Evolutionary conservation across 1,139 yeast species (phyloP).

Genomic region (Saccharomyces hybrid): DNA sequence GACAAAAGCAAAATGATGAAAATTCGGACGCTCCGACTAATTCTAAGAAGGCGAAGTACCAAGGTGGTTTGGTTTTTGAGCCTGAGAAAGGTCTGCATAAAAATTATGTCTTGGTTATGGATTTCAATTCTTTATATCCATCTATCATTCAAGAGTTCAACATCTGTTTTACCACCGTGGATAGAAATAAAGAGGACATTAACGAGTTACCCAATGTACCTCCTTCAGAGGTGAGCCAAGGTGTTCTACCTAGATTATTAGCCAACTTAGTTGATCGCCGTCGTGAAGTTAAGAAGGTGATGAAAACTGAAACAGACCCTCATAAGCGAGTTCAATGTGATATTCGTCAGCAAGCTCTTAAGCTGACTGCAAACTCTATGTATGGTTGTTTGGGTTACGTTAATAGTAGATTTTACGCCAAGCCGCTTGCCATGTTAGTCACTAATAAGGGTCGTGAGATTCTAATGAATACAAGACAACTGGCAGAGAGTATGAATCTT

Average conservation of each 20-base stretch:
- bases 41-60: constrained; percentile 72
- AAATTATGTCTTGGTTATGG: constrained; percentile 88
- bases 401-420: constrained; percentile 88
- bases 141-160: constrained; percentile 95
- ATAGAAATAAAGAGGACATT: constrained; percentile 55
- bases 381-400: constrained; percentile 97
- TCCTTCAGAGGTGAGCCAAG: constrained; percentile 47
- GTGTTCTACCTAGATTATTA: constrained; percentile 80
- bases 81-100: constrained; percentile 94
- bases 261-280: constrained; percentile 88
- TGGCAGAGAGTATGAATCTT: constrained; percentile 77
- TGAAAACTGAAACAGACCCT: constrained; percentile 65
- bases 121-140: constrained; percentile 95
- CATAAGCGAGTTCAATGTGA: constrained; percentile 75
- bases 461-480: constrained; percentile 82
- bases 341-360: constrained; percentile 91
- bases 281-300: constrained; percentile 79
- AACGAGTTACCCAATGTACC: constrained; percentile 72
- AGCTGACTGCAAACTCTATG: constrained; percentile 97
- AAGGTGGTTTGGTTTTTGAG: constrained; percentile 95
- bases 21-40: constrained; percentile 42
- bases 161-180: constrained; percentile 94
- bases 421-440: constrained; percentile 91
- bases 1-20: constrained; percentile 31
- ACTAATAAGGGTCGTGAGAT: constrained; percentile 95